Conservation (phyloP, 768 basidiomycete species). For the Suillus placidus region DNA sequence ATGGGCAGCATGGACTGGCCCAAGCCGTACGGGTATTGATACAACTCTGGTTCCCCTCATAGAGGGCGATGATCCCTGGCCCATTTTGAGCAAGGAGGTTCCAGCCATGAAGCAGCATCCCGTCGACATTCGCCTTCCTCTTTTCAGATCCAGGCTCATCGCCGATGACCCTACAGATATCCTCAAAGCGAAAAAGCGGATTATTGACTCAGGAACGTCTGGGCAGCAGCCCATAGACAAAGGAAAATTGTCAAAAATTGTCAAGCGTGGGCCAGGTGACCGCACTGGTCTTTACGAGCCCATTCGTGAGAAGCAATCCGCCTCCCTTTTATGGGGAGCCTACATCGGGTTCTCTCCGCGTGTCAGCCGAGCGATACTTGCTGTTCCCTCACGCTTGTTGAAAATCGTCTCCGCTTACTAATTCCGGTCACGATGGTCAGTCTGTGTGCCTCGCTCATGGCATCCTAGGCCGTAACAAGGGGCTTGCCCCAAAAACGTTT, state of each 20-base stretch:
- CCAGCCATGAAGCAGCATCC: slow-evolving; percentile 1
- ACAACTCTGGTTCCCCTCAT: neutral
- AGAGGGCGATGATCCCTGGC: neutral
- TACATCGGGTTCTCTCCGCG: slow-evolving; percentile 2
- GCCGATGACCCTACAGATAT: neutral
- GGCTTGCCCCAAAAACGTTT: neutral
- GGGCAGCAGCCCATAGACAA: neutral
- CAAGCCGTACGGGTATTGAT: neutral
- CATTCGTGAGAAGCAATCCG: neutral
- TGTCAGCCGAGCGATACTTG: slow-evolving; percentile 2
- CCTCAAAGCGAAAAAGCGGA: neutral
- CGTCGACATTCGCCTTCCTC: slow-evolving; percentile 1
- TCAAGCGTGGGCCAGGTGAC: neutral
- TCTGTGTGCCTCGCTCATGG: slow-evolving; percentile 1
- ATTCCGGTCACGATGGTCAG: neutral
- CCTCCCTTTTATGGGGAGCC: neutral
- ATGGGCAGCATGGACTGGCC: slow-evolving; percentile 1
- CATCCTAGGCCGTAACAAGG: slow-evolving; percentile 4
- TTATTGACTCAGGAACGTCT: too few relatives aligned
- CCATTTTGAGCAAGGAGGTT: neutral
- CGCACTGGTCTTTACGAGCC: slow-evolving; percentile 1
- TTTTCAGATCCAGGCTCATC: neutral
- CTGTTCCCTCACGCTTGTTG: neutral
- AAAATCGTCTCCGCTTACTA: neutral
- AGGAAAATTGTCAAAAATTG: neutral